Conservation (phyloP, 1,139 yeast species). For the Suhomyces yuchorum region DNA sequence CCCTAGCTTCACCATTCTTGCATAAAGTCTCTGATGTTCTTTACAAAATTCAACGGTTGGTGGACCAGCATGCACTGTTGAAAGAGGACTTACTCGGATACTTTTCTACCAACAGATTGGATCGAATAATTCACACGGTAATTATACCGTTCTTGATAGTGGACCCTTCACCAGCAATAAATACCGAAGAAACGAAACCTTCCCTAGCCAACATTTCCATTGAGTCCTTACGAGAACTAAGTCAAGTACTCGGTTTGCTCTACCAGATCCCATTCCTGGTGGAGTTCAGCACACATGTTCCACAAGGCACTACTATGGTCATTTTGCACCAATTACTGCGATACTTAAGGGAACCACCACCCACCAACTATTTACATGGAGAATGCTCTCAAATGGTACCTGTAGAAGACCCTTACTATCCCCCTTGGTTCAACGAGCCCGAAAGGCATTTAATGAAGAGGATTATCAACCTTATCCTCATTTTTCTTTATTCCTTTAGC, state of each 20-base stretch:
- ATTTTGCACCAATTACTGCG: conserved; percentile 1
- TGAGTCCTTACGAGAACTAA: neutral
- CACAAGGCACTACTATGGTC: conserved; percentile 1
- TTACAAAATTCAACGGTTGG: neutral
- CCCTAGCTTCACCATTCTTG: neutral
- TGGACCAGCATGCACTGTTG: neutral
- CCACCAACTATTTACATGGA: neutral
- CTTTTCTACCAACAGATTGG: conserved; percentile 4
- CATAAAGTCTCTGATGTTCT: neutral
- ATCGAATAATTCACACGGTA: neutral
- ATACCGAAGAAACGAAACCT: neutral
- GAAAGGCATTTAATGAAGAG: neutral
- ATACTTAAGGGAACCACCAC: neutral
- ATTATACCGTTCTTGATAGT: neutral
- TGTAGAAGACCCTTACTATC: neutral
- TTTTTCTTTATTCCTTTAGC: conserved; percentile 2
- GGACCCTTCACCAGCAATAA: neutral
- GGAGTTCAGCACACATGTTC: neutral
- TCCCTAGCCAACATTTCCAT: neutral
- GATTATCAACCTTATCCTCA: neutral
- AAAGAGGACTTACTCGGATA: neutral
- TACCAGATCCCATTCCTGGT: conserved; percentile 8
- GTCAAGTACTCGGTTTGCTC: conserved; percentile 1
- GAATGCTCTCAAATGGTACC: neutral
- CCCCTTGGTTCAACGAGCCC: neutral